A percentile compares a stretch with the other conserved stretches of the same genome.
Evolutionary conservation across 1,284 basidiomycete species (phyloP).

Genomic region (Puccinia hordei): DNA sequence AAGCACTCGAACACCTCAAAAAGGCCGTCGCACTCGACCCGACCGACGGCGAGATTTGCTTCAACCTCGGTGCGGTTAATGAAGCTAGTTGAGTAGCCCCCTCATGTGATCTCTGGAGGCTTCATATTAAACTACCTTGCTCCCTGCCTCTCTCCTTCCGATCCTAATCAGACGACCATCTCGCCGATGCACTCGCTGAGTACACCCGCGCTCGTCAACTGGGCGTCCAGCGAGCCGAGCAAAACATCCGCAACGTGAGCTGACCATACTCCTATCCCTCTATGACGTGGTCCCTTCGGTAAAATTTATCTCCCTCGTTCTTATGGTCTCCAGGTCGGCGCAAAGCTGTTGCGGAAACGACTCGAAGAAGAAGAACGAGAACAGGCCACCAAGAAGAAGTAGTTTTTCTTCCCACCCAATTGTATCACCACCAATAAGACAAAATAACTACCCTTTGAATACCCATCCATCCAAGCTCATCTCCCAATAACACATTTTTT

Average conservation of each 20-base stretch:
- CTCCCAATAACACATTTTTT: no score
- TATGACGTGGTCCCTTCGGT: not conserved
- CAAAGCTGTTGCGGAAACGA: constrained; percentile 40
- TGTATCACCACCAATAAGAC: no score
- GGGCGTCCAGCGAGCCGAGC: constrained; percentile 39
- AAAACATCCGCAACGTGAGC: constrained; percentile 49
- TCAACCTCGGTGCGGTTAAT: constrained; percentile 47
- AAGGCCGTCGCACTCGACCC: constrained; percentile 44
- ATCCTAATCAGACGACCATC: constrained; percentile 32
- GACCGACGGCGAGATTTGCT: constrained; percentile 45
- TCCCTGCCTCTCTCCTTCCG: not conserved
- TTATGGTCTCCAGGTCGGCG: constrained; percentile 26
- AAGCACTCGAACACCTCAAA: constrained; percentile 46
- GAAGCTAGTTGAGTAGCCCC: constrained; percentile 44
- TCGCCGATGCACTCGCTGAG: constrained; percentile 41
- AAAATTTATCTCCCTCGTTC: not conserved
- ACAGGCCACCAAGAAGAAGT: constrained; percentile 9
- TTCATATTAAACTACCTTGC: not conserved
- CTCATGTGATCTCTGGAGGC: not conserved
- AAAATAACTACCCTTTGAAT: no score
- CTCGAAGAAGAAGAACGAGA: constrained; percentile 38
- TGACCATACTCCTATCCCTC: not conserved
- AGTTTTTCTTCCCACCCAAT: not conserved
- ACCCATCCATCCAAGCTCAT: no score
- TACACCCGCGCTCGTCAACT: constrained; percentile 40